Evolutionary conservation across 2,329 filamentous ascomycete genomes (phyloP), one percentile per base, ranked within the genome.

Genomic region (Colletotrichum abscissum): DNA sequence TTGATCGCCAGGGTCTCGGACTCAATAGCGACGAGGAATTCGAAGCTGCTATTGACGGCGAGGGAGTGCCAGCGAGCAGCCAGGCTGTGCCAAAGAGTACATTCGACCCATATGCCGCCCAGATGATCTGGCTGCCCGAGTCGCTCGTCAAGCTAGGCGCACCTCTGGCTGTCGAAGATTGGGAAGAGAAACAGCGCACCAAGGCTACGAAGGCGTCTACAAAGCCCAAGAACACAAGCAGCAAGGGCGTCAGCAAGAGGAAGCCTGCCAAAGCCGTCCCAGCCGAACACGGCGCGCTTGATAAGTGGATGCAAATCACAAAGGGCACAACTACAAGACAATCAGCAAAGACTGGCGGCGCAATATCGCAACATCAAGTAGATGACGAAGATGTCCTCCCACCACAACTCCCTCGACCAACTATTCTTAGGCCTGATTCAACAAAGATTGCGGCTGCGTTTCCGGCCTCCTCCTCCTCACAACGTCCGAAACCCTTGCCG

Each of bases 21-120:
- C 84, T 91, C n/a, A 90, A 90, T 75, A 90, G 89, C 72, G 92
- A 94, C 66, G 91, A 94, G 49, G 92, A 94, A 11, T 84, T 90
- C 16, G 87, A 86, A 0, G 87, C 82, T 77, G 63, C 85, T 78
- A 63, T 81, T 79, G 77, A 77, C 4, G 73, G 74, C 2, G 71
- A 76, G 1, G 82, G 79, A n/a, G 69, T 75, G 14, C 73, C 62
- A 16, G 57, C 74, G 6, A 54, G 57, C 5, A n/a, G 67, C 16
- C 59, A 56, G 16, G 69, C 24, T 19, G 68, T 67, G 11, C 57
- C 78, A 24, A 83, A 75, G 49, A 86, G 85, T 66, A 74, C 81
- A 1, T 95, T 93, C 76, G 91, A 95, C 77, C 93, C 94, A 0
- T 87, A 86, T 9, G 87, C 90, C 33, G 84, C 90, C 1, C 90